Conservation (phyloP, 306 rosid species). For the Quercus bicolor region DNA sequence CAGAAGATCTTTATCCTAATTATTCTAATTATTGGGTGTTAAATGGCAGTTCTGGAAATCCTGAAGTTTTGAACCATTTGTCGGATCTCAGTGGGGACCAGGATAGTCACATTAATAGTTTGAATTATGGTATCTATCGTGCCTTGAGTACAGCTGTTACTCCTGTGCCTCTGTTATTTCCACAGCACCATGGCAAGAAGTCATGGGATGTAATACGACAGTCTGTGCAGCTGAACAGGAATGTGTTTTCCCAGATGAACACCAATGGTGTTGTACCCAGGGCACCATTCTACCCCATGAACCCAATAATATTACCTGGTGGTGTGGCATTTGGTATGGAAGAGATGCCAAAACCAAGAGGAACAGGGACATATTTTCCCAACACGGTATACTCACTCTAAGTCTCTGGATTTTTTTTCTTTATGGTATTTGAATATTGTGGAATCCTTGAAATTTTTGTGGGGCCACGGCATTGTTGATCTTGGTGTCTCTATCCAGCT, state of each 20-base stretch:
- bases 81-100: slow-evolving; percentile 49
- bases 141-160: slow-evolving; percentile 21
- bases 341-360: slow-evolving; percentile 50
- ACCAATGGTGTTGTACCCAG: slow-evolving; percentile 31
- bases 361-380: slow-evolving; percentile 56
- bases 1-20: slow-evolving; percentile 40
- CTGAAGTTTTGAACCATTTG: slow-evolving; percentile 30
- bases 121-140: slow-evolving; percentile 24
- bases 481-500: background rate
- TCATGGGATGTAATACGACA: slow-evolving; percentile 37
- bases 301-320: slow-evolving; percentile 29
- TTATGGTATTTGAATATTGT: background rate
- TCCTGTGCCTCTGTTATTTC: slow-evolving; percentile 17
- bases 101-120: slow-evolving; percentile 28
- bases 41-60: slow-evolving; percentile 18
- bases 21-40: slow-evolving; percentile 17
- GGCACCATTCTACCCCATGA: slow-evolving; percentile 30
- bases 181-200: slow-evolving; percentile 32
- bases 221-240: slow-evolving; percentile 30
- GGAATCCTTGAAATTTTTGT: background rate
- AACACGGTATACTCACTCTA: slow-evolving; percentile 41
- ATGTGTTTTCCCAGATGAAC: slow-evolving; percentile 25
- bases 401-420: slow-evolving; percentile 6
- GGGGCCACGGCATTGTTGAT: background rate
- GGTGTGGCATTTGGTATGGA: slow-evolving; percentile 31